These are phyloP conservation scores for Raddia distichophylla DNA, from an alignment of 176 grass and related monocot genomes.

Conservation along the genomic window DNA sequence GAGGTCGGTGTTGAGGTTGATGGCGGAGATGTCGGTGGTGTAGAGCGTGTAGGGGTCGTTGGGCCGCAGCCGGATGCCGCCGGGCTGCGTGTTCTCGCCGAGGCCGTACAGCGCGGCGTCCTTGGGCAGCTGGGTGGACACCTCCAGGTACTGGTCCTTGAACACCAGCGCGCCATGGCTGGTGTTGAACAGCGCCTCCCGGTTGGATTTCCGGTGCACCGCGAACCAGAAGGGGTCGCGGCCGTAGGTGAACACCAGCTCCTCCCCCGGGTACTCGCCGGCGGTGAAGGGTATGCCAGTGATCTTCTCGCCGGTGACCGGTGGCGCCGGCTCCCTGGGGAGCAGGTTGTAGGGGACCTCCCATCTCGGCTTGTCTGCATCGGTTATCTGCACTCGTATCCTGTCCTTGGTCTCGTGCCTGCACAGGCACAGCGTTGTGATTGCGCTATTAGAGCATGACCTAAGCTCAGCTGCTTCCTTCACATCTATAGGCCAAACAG, in stretches of 20 bases:
- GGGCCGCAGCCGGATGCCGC: slow-evolving; percentile 69
- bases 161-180: slow-evolving; percentile 66
- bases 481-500: not conserved
- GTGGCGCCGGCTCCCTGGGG: slow-evolving; percentile 56
- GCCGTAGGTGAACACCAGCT: slow-evolving; percentile 70
- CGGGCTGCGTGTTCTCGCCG: slow-evolving; percentile 88
- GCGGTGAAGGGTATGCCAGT: slow-evolving; percentile 41
- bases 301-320: slow-evolving; percentile 22
- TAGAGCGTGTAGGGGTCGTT: slow-evolving; percentile 90
- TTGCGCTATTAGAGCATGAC: slow-evolving; percentile 38
- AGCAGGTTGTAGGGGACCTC: slow-evolving; percentile 92
- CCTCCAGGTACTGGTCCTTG: slow-evolving; percentile 95
- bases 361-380: slow-evolving; percentile 81
- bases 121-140: slow-evolving; percentile 61
- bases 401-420: slow-evolving; percentile 85
- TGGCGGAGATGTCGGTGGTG: slow-evolving; percentile 80
- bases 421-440: slow-evolving; percentile 17
- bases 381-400: slow-evolving; percentile 81
- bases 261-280: slow-evolving; percentile 58
- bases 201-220: slow-evolving; percentile 57
- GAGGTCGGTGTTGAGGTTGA: slow-evolving; percentile 88
- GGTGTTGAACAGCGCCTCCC: slow-evolving; percentile 79
- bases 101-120: slow-evolving; percentile 81
- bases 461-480: not conserved
- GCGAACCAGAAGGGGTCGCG: slow-evolving; percentile 78